Conservation (phyloP, 768 basidiomycete species). For the Panaeolus cyanescens region DNA sequence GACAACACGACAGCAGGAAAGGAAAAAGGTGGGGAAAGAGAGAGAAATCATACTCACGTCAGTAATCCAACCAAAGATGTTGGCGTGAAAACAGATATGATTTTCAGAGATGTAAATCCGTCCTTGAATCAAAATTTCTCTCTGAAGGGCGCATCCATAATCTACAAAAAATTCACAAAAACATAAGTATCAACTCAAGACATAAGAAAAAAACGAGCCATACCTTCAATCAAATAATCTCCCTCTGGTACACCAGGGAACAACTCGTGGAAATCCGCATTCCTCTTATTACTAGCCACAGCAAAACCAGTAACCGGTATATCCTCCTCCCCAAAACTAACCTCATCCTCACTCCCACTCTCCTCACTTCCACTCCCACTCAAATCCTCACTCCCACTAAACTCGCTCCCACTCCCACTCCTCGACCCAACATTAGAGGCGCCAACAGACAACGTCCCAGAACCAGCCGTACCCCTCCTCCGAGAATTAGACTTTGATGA, state of each 20-base stretch:
- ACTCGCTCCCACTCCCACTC: conserved; percentile 30
- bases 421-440: background rate
- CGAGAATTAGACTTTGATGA: conserved; percentile 32
- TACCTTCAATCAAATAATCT: conserved; percentile 98
- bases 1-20: background rate
- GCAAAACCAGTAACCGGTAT: conserved; percentile 96
- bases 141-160: conserved; percentile 95
- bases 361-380: conserved; percentile 34
- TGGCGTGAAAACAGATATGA: conserved; percentile 97
- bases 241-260: conserved; percentile 90
- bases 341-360: conserved; percentile 31
- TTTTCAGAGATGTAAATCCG: conserved; percentile 97
- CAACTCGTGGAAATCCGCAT: conserved; percentile 94
- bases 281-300: conserved; percentile 92
- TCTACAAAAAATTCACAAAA: conserved; percentile 48
- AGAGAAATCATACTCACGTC: conserved; percentile 59
- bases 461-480: conserved; percentile 7
- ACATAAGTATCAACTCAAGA: conserved; percentile 7
- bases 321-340: conserved; percentile 65
- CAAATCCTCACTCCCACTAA: conserved; percentile 31
- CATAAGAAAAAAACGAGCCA: conserved; percentile 21
- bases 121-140: conserved; percentile 96
- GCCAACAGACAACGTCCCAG: no score
- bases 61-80: conserved; percentile 99
- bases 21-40: background rate